Percentiles rank a stretch among this genome's conserved stretches.
Evolutionary conservation across 2,329 filamentous ascomycete genomes (phyloP).

Genomic region (Colletotrichum orbiculare): DNA sequence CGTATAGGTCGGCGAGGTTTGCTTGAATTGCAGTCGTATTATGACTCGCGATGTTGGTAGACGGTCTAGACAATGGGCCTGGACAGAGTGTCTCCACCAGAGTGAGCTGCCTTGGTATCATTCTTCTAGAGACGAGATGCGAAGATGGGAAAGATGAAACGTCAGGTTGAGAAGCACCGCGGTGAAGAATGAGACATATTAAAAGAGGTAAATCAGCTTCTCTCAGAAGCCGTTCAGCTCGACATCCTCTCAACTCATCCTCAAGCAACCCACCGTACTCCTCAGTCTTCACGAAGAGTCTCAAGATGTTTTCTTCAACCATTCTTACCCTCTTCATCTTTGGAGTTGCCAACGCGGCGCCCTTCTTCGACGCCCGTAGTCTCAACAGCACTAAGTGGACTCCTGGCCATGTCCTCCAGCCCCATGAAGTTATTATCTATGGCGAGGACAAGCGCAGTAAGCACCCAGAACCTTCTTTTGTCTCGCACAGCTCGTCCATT

Average conservation of each 20-base stretch:
- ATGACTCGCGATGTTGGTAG: too few species aligned
- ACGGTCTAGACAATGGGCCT: too few species aligned
- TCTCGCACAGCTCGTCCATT: background rate
- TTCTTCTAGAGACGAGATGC: too few species aligned
- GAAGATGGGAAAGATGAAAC: too few species aligned
- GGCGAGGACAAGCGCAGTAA: slow-evolving; percentile 9
- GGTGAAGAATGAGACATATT: too few species aligned
- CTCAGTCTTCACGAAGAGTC: background rate
- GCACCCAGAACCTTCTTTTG: background rate
- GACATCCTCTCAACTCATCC: background rate
- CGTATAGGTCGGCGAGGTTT: too few species aligned
- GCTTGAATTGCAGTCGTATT: too few species aligned
- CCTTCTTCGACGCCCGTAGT: slow-evolving; percentile 4
- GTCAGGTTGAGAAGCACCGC: too few species aligned
- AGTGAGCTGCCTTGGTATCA: too few species aligned
- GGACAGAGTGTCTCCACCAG: too few species aligned
- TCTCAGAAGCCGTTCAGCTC: too few species aligned
- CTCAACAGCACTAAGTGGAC: slow-evolving; percentile 18
- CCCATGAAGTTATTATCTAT: slow-evolving; percentile 14
- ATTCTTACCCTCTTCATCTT: slow-evolving; percentile 22
- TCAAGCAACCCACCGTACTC: background rate
- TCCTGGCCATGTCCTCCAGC: background rate
- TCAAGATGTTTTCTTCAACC: slow-evolving; percentile 17
- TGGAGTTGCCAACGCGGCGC: slow-evolving; percentile 18
- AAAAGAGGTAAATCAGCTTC: too few species aligned